These are phyloP conservation scores for Canariomyces notabilis DNA, from an alignment of 2,329 filamentous ascomycete species.

Conservation along the genomic window DNA sequence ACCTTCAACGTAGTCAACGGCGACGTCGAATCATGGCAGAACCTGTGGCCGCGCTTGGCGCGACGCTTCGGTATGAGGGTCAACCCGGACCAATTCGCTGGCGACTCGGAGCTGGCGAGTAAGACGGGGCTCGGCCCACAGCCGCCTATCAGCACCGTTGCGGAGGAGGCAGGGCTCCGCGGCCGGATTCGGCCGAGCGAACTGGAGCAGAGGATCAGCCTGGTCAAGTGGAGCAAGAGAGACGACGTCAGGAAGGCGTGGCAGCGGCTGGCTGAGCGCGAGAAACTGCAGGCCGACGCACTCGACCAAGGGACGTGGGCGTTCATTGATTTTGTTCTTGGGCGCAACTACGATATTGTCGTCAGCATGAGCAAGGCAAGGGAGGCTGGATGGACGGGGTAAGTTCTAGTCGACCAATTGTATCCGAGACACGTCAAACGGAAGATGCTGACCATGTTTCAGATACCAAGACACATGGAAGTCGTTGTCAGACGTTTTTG, in stretches of 20 bases:
- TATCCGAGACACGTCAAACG: background rate
- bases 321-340: constrained; percentile 40
- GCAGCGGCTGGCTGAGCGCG: constrained; percentile 34
- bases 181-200: constrained; percentile 25
- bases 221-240: constrained; percentile 37
- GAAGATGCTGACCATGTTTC: background rate
- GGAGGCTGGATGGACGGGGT: constrained; percentile 38
- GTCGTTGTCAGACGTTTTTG: constrained; percentile 22
- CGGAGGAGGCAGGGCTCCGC: constrained; percentile 26
- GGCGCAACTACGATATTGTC: constrained; percentile 36
- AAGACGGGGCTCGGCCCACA: constrained; percentile 18
- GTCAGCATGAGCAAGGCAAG: constrained; percentile 42
- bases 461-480: constrained; percentile 31
- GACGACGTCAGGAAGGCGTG: constrained; percentile 36
- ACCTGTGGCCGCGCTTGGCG: constrained; percentile 38
- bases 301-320: constrained; percentile 40
- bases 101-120: constrained; percentile 14
- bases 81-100: constrained; percentile 28
- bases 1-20: constrained; percentile 41
- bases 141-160: constrained; percentile 30
- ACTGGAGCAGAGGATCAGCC: constrained; percentile 36
- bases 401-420: constrained; percentile 6
- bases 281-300: constrained; percentile 33
- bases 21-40: constrained; percentile 37
- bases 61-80: constrained; percentile 33